Evolutionary conservation across 148 eudicot species (phyloP), one percentile per base, ranked within the genome.

Genomic region (Rhododendron griersonianum): DNA sequence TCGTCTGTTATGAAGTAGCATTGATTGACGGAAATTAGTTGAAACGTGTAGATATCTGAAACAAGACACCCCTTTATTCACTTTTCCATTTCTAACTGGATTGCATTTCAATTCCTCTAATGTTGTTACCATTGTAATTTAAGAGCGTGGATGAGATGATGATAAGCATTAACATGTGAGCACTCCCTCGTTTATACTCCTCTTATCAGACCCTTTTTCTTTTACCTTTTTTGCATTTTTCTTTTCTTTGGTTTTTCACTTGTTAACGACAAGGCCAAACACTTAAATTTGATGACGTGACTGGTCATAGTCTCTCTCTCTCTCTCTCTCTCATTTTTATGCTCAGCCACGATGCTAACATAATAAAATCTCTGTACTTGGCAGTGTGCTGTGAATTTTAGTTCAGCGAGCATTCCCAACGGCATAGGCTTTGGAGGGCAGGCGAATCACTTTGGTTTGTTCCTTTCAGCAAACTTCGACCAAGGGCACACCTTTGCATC

Each of bases 381-480:
- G 92, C 95, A 96, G 99, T 95, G 95, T 84, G 98, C 96, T 81
- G 90, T 91, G 78, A 93, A 92, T 88, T 96, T 89, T 87, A 92
- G 89, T 87, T 96, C 99, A 41, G 98, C 93, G 67, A 92, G 88
- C 86, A 95, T 96, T 87, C 98, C 99, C 2, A 96, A 96, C 67
- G 99, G 99, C 87, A 92, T 96, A 67, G 99, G 99, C 16, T 96
- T 95, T 74, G 99, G 99, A 87, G 98, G 99, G 4, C 87, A 86
- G 57, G 87, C 86, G 28, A 78, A 91, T 87, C 99, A 96, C 90
- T 92, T 94, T 30, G 98, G 98, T n/a, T 77, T 96, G 79, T 96
- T 96, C 88, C 65, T 96, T 28, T 92, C 98, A n/a, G 96, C 95
- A 65, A 93, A 88, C 88, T 93, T 96, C 69, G 98, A 96, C 83